Evolutionary conservation across 163 green algal genomes (phyloP), one percentile per base, ranked within the genome.

Genomic region (Scenedesmus sp.): DNA sequence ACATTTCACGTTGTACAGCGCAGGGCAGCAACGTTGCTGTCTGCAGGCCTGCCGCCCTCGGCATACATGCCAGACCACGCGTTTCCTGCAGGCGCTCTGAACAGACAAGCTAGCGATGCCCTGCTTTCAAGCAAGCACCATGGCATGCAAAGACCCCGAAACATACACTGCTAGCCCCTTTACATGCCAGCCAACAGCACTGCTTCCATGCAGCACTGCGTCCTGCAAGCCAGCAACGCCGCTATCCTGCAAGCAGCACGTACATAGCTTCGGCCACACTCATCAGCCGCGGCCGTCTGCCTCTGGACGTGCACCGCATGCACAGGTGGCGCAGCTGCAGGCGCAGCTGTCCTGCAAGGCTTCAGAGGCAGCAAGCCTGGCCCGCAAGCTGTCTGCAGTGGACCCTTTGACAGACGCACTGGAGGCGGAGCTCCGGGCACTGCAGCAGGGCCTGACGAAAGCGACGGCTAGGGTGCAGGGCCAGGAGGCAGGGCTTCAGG

Each of bases 401-500:
- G 46, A 76, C 46, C 33, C 35, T 78, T 78, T 91, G 16, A 44
- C 76, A 26, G 78, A 86, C 44, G 87, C 87, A 24, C 40, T 87
- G 26, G 87, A 91, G 40, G 35, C 37, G 30, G 87, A 87, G 76
- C 78, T 87, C 24, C 56, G 37, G 4, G 42, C 9, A 26, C 51
- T 80, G 53, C 76, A 81, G 35, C 43, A 59, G 46, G 26, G 20
- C 18, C 35, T 86, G 18, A 42, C 72, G 24, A 89, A 83, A 37
- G 30, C 83, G 1, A 53, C 70, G 46, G 44, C 81, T 73, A n/a
- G 46, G 30, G 81, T 86, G 13, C 46, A 72, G 18, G 33, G 42
- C 53, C 85, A 90, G 72, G 85, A 90, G 49, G 30, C 13, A 59
- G 72, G 33, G 30, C 51, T 85, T 26, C 72, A 73, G 85, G 42